Conservation (phyloP, 352 stramenopile genomes). For the Globisporangium nagaii region DNA sequence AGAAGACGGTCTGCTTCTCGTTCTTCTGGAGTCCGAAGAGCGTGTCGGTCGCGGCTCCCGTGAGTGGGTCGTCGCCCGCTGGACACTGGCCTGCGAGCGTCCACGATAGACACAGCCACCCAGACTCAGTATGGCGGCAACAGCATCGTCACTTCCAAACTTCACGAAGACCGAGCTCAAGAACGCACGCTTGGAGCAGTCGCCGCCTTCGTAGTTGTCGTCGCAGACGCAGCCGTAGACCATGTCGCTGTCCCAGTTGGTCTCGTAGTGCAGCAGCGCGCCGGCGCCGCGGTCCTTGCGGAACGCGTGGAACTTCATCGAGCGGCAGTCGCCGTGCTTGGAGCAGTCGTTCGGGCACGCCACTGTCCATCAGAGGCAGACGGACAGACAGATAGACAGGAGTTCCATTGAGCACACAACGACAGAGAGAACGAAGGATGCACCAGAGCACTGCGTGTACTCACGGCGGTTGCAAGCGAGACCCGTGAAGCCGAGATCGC, state of each 20-base stretch:
- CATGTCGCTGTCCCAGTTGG: slow-evolving; percentile 84
- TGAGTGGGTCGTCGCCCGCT: slow-evolving; percentile 67
- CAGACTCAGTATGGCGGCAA: not conserved
- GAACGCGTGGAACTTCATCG: slow-evolving; percentile 52
- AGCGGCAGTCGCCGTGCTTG: slow-evolving; percentile 65
- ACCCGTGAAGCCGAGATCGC: slow-evolving; percentile 71
- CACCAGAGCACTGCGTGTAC: slow-evolving; percentile 2
- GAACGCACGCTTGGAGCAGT: slow-evolving; percentile 73
- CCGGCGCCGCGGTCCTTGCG: slow-evolving; percentile 59
- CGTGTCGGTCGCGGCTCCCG: slow-evolving; percentile 46
- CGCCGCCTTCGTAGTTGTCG: slow-evolving; percentile 70
- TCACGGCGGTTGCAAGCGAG: slow-evolving; percentile 73
- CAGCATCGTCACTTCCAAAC: no score
- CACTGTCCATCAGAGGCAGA: slow-evolving; percentile 26
- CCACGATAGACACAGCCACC: not conserved
- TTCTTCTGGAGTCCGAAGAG: slow-evolving; percentile 77
- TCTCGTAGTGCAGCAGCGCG: slow-evolving; percentile 35
- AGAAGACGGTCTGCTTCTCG: slow-evolving; percentile 72
- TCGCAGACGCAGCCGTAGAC: slow-evolving; percentile 89
- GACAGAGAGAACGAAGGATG: no score
- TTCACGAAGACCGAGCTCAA: no score
- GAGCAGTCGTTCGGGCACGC: slow-evolving; percentile 59
- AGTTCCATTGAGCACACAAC: not conserved
- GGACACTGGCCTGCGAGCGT: slow-evolving; percentile 35
- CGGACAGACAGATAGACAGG: no score